These are phyloP conservation scores for Sporothrix luriei DNA, from an alignment of 2,329 filamentous ascomycete genomes.

Conservation along the genomic window DNA sequence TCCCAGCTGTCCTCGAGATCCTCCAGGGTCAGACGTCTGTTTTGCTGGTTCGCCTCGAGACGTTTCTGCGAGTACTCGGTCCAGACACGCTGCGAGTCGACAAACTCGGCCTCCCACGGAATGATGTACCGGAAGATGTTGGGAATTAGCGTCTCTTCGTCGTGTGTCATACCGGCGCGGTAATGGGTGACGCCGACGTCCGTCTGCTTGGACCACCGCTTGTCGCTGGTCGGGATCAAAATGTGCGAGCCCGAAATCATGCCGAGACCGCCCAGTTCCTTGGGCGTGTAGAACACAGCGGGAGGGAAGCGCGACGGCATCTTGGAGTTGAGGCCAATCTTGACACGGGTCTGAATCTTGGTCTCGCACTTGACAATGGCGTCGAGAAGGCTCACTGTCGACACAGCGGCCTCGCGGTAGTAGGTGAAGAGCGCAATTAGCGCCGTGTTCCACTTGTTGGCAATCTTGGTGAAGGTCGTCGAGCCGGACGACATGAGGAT, in stretches of 20 bases:
- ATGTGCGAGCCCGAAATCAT: conserved; percentile 99
- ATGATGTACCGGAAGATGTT: conserved; percentile 99
- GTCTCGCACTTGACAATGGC: conserved; percentile 99
- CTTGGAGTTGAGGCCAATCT: conserved; percentile 98
- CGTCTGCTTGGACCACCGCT: conserved; percentile 97
- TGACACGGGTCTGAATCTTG: conserved; percentile 98
- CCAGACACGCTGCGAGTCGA: conserved; percentile 98
- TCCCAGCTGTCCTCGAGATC: conserved; percentile 99
- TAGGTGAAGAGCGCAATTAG: conserved; percentile 97
- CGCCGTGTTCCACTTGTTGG: conserved; percentile 99
- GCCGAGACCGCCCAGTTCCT: conserved; percentile 92
- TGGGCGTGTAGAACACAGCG: conserved; percentile 97
- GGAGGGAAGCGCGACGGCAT: conserved; percentile 99
- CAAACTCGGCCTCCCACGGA: conserved; percentile 98
- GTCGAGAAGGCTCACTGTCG: conserved; percentile 89
- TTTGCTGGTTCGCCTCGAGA: conserved; percentile 94
- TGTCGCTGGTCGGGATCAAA: conserved; percentile 93
- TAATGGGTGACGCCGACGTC: conserved; percentile 97
- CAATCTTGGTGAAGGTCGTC: conserved; percentile 99
- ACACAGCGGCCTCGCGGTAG: conserved; percentile 95
- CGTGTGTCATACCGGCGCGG: conserved; percentile 95
- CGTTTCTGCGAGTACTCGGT: conserved; percentile 99
- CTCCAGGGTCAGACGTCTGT: conserved; percentile 88
- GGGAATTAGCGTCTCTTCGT: conserved; percentile 95
- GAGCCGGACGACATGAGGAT: conserved; percentile 99